These are phyloP conservation scores for Fusarium brevicatenulatum DNA, from an alignment of 2,329 filamentous ascomycete genomes.

Conservation along the genomic window DNA sequence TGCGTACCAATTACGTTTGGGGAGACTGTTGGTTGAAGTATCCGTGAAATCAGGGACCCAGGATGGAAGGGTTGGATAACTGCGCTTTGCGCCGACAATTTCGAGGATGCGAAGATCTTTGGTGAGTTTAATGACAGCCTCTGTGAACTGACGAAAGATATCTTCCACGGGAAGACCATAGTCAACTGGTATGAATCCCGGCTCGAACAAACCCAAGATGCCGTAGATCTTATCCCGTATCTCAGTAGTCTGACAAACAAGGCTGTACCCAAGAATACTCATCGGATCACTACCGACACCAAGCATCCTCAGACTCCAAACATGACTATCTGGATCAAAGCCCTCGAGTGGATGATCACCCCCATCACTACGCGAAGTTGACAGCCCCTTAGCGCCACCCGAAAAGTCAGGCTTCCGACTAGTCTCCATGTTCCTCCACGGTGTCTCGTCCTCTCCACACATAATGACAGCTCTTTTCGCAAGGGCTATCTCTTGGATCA, in stretches of 20 bases:
- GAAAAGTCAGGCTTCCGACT: conserved; percentile 11
- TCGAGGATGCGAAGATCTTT: neutral
- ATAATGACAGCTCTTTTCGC: conserved; percentile 1
- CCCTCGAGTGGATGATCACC: conserved; percentile 8
- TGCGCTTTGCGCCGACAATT: neutral
- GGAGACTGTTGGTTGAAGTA: neutral
- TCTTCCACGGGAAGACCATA: neutral
- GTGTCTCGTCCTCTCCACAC: neutral
- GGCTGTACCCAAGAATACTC: conserved; percentile 11
- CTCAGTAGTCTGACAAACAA: conserved; percentile 8
- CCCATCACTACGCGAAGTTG: neutral
- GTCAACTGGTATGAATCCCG: neutral
- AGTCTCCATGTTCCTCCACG: neutral
- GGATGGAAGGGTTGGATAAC: neutral
- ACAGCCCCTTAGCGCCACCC: neutral
- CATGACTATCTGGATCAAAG: conserved; percentile 2
- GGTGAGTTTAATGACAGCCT: neutral
- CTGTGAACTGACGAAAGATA: conserved; percentile 15
- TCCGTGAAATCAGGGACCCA: conserved; percentile 22
- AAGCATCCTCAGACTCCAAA: neutral
- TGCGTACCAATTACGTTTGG: neutral
- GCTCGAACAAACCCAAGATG: conserved; percentile 9
- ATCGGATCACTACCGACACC: neutral
- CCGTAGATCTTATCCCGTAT: conserved; percentile 19
- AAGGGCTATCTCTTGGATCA: conserved; percentile 17